These are phyloP conservation scores for Moricandia arvensis DNA, from an alignment of 345 rosid species.

Conservation along the genomic window DNA sequence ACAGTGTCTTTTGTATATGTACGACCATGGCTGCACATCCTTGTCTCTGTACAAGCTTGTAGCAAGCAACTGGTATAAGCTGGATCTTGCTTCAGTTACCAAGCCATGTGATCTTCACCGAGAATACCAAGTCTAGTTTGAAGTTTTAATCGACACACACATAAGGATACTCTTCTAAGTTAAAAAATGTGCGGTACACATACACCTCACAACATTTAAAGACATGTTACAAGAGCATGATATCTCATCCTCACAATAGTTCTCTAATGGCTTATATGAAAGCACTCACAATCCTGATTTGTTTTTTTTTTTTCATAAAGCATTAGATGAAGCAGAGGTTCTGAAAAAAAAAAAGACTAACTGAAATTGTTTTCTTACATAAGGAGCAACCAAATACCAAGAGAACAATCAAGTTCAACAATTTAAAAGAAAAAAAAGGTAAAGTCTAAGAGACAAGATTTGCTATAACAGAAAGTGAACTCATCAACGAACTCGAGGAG, in stretches of 20 bases:
- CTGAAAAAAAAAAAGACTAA: slow-evolving; percentile 4
- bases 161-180: background rate
- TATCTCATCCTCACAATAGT: background rate
- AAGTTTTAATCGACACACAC: too few species aligned
- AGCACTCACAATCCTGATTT: slow-evolving; percentile 10
- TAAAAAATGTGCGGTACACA: slow-evolving; percentile 27
- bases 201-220: too few species aligned
- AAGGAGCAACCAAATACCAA: slow-evolving; percentile 17
- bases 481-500: slow-evolving; percentile 8
- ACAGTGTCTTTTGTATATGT: too few species aligned
- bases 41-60: slow-evolving; percentile 22
- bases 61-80: slow-evolving; percentile 10
- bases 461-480: slow-evolving; percentile 27
- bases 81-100: too few species aligned
- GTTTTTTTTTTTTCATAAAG: background rate
- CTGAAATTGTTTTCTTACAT: slow-evolving; percentile 1
- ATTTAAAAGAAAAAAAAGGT: background rate
- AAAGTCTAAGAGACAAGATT: slow-evolving; percentile 18
- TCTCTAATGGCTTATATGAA: background rate
- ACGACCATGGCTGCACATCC: background rate
- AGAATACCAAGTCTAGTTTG: too few species aligned
- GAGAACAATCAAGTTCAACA: slow-evolving; percentile 13
- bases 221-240: too few species aligned
- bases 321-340: background rate
- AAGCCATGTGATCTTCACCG: too few species aligned